These are phyloP conservation scores for Odonthalia washingtoniensis DNA, from an alignment of 31 red algal species.

Conservation along the genomic window DNA sequence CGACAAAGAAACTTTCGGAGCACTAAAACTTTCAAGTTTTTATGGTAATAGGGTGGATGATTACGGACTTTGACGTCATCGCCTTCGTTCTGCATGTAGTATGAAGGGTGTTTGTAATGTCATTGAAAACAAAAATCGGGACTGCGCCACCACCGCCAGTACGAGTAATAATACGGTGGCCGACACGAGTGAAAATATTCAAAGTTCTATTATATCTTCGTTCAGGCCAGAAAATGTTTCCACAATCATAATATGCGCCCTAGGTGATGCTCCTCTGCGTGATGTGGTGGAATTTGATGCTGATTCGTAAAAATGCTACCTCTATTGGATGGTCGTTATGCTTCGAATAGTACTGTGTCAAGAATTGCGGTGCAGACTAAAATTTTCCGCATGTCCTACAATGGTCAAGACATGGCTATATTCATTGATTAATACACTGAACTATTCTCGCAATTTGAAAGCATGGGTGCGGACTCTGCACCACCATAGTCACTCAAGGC, in stretches of 20 bases:
- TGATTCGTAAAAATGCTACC: background rate
- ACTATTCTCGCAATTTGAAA: slow-evolving; percentile 20
- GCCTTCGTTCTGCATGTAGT: slow-evolving; percentile 29
- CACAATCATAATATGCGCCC: slow-evolving; percentile 6
- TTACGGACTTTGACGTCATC: slow-evolving; percentile 19
- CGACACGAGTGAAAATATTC: background rate
- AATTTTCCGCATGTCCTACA: slow-evolving; percentile 20
- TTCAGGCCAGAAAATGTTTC: background rate
- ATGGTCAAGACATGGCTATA: slow-evolving; percentile 10
- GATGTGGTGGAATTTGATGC: background rate
- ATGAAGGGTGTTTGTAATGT: slow-evolving; percentile 27
- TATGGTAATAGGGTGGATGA: slow-evolving; percentile 23
- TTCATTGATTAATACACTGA: slow-evolving; percentile 10
- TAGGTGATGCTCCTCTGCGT: slow-evolving; percentile 9
- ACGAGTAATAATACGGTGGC: background rate
- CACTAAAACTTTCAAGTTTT: background rate
- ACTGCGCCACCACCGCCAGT: background rate
- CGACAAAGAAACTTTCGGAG: background rate
- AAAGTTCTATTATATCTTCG: background rate
- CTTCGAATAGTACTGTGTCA: slow-evolving; percentile 16
- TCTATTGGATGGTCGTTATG: slow-evolving; percentile 11
- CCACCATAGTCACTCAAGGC: slow-evolving; percentile 12
- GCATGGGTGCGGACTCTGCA: slow-evolving; percentile 17
- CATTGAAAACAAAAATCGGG: background rate
- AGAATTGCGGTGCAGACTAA: slow-evolving; percentile 19